Conservation (phyloP, 257 asterid genomes). For the Solanum arcanum region DNA sequence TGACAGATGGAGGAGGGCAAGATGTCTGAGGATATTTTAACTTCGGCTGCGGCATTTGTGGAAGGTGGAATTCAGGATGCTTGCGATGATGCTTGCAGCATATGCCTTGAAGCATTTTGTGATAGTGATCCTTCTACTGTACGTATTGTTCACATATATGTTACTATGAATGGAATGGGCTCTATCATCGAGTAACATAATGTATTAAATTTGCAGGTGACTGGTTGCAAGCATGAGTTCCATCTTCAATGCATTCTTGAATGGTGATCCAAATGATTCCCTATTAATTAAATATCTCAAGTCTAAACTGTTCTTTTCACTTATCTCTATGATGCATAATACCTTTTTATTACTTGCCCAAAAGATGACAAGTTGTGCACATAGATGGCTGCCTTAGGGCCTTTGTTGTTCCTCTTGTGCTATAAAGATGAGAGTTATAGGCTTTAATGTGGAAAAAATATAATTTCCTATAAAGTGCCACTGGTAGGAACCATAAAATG, state of each 20-base stretch:
- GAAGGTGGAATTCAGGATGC: conserved; percentile 93
- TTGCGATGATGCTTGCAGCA: conserved; percentile 91
- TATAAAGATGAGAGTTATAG: neutral
- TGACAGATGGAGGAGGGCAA: conserved; percentile 69
- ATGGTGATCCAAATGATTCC: conserved; percentile 31
- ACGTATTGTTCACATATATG: neutral
- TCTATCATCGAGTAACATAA: neutral
- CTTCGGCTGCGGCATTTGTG: conserved; percentile 87
- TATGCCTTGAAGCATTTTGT: conserved; percentile 78
- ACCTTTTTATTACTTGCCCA: neutral
- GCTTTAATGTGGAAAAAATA: neutral
- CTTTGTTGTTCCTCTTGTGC: neutral
- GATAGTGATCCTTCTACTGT: conserved; percentile 82
- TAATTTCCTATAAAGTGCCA: neutral
- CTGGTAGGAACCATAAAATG: neutral
- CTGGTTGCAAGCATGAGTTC: conserved; percentile 81
- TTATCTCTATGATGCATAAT: neutral
- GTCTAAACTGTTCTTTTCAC: neutral
- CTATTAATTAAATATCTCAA: neutral
- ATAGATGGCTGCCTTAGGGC: neutral
- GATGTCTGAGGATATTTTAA: conserved; percentile 47
- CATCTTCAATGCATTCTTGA: conserved; percentile 93
- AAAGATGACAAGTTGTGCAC: neutral
- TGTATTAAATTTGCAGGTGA: conserved; percentile 41
- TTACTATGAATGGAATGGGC: neutral